These are phyloP conservation scores for Withania somnifera DNA, from an alignment of 305 asterid genomes.

Conservation along the genomic window DNA sequence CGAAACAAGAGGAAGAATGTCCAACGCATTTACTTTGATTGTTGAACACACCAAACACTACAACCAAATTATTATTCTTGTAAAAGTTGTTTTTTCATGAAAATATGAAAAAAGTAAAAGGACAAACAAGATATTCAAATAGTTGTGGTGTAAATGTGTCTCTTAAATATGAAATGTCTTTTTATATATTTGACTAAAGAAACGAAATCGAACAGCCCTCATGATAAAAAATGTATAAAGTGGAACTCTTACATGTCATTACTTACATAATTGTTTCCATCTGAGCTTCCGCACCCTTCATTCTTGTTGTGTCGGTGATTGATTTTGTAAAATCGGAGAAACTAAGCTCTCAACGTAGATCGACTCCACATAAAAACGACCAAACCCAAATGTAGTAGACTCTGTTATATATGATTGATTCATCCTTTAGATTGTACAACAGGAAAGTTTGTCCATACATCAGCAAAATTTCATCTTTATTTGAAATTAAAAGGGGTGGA, in stretches of 20 bases:
- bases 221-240: background rate
- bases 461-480: background rate
- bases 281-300: background rate
- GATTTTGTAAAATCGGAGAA: background rate
- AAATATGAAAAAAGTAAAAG: background rate
- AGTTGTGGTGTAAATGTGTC: background rate
- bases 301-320: background rate
- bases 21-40: background rate
- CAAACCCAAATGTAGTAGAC: background rate
- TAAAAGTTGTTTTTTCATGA: background rate
- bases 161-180: too few species aligned
- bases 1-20: background rate
- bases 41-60: too few species aligned
- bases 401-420: background rate
- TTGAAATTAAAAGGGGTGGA: background rate
- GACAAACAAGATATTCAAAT: background rate
- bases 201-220: too few species aligned
- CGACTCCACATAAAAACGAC: background rate
- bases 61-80: background rate
- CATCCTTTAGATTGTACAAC: background rate
- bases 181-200: too few species aligned
- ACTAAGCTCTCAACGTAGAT: background rate
- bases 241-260: background rate
- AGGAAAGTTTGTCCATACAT: background rate
- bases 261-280: background rate